phyloP scores from a whole-genome alignment of 2,329 filamentous ascomycete species.

The Fusarium proliferatum region DNA sequence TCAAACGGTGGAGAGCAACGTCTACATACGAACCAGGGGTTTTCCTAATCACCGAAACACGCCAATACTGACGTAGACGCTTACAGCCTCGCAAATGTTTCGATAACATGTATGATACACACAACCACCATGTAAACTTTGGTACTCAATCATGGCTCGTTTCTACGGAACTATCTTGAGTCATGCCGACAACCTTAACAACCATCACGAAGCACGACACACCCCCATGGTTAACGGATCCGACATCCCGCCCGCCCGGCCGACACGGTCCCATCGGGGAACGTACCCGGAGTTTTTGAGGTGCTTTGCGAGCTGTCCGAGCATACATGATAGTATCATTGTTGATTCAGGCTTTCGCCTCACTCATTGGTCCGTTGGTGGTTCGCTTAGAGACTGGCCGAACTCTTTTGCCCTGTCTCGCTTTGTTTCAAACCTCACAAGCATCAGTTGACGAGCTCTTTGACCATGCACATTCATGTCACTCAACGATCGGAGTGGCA shows the following conservation, averaged over 20 bases:
- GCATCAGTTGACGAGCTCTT: conserved; percentile 9
- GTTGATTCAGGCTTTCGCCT: conserved; percentile 4
- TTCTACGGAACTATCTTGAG: conserved; percentile 23
- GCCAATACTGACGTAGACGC: conserved; percentile 16
- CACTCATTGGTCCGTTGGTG: conserved; percentile 4
- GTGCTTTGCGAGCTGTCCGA: conserved; percentile 20
- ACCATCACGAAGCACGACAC: conserved; percentile 10
- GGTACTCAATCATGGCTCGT: conserved; percentile 13
- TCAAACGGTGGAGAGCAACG: conserved; percentile 16
- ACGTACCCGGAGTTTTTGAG: conserved; percentile 22
- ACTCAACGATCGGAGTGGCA: conserved; percentile 8
- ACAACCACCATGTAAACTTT: conserved; percentile 7
- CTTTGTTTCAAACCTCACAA: conserved; percentile 2
- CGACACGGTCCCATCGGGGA: conserved; percentile 39
- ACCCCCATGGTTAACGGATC: conserved; percentile 31
- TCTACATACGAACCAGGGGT: conserved; percentile 10
- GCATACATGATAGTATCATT: conserved; percentile 4
- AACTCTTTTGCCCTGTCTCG: conserved; percentile 20
- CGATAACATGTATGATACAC: conserved; percentile 1
- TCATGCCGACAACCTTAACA: conserved; percentile 22
- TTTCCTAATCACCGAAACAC: conserved; percentile 15
- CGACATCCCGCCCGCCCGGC: conserved; percentile 35
- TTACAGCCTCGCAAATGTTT: conserved; percentile 7
- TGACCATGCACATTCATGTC: conserved; percentile 1
- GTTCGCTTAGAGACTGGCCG: conserved; percentile 1